phyloP scores from a whole-genome alignment of 2,329 filamentous ascomycete species.

The Sporothrix mexicana region DNA sequence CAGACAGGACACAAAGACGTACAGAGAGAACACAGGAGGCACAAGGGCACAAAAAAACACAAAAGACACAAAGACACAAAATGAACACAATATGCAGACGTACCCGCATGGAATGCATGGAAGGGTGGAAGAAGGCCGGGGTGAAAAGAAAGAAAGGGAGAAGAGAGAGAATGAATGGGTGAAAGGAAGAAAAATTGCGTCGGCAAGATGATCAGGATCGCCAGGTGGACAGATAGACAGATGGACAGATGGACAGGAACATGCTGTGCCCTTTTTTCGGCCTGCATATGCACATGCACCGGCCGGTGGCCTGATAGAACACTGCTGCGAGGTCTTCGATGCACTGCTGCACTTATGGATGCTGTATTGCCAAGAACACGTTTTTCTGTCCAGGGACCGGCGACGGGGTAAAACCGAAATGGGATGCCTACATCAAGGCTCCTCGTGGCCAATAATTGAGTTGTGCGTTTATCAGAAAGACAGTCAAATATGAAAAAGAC shows the following conservation, averaged over 20 bases:
- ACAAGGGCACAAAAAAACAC: not conserved
- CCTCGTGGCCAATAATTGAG: not conserved
- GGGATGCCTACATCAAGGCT: not conserved
- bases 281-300: slow-evolving; percentile 13
- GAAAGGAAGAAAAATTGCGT: not conserved
- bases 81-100: not conserved
- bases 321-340: too few species aligned
- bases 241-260: not conserved
- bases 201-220: not conserved
- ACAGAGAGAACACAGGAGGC: not conserved
- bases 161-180: too few species aligned
- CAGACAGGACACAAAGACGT: not conserved
- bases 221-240: not conserved
- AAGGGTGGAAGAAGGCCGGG: slow-evolving; percentile 16
- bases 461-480: not conserved
- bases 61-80: not conserved
- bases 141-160: not conserved
- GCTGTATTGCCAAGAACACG: slow-evolving; percentile 22
- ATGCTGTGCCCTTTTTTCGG: not conserved
- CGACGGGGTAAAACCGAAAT: too few species aligned
- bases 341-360: not conserved
- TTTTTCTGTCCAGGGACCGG: not conserved
- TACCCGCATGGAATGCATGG: slow-evolving; percentile 24
- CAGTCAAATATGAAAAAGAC: not conserved
- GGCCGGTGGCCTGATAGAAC: not conserved